Percentiles rank a stretch among this genome's conserved stretches.
These are phyloP conservation scores for Solanum hybrid DNA, from an alignment of 305 asterid genomes.

Conservation along the genomic window DNA sequence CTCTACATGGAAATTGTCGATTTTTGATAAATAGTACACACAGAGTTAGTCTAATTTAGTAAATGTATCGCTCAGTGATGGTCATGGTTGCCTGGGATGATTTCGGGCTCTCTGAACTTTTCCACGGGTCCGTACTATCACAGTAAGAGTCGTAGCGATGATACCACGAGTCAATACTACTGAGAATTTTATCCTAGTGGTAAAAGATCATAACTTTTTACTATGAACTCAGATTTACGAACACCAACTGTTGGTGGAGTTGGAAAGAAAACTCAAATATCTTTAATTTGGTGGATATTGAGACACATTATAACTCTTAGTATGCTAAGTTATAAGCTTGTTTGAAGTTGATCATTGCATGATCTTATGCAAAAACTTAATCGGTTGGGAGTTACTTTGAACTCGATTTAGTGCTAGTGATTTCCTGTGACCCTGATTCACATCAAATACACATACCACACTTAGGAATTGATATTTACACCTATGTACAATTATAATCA, in stretches of 20 bases:
- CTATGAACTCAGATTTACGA: not conserved
- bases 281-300: not conserved
- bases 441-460: not conserved
- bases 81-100: not conserved
- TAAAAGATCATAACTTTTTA: not conserved
- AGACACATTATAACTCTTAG: not conserved
- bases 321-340: not conserved
- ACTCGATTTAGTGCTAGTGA: not conserved
- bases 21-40: not conserved
- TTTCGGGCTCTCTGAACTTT: not conserved
- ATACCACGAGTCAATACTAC: not conserved
- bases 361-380: not conserved
- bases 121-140: not conserved
- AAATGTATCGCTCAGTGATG: not conserved
- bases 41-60: not conserved
- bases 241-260: not conserved
- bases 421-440: not conserved
- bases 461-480: not conserved
- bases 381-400: not conserved
- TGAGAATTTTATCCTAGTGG: not conserved
- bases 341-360: not conserved
- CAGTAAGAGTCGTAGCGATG: not conserved
- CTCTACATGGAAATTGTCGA: not conserved
- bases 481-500: not conserved
- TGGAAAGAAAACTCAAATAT: not conserved